phyloP scores from a whole-genome alignment of 2,329 filamentous ascomycete genomes.

The Teratosphaeriaceae sp. region DNA sequence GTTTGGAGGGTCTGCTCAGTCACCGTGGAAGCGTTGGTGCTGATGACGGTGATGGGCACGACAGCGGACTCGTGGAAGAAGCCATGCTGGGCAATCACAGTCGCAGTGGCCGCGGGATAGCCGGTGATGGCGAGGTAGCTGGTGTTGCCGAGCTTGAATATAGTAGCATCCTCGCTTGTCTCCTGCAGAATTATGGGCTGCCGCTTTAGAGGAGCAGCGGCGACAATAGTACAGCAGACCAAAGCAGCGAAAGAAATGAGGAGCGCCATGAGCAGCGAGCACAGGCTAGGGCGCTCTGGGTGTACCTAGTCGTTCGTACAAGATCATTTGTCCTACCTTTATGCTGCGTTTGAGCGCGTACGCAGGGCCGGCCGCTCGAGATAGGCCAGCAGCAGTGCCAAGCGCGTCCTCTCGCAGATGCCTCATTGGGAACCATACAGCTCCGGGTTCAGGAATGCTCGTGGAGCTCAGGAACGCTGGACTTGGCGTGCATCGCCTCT shows the following conservation, averaged over 20 bases:
- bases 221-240: background rate
- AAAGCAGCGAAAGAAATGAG: background rate
- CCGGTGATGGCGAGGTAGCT: constrained; percentile 33
- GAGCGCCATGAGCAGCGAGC: background rate
- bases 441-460: background rate
- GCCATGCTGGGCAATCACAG: background rate
- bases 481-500: background rate
- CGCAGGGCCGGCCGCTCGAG: background rate
- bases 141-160: constrained; percentile 32
- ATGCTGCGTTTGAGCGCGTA: no score
- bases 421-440: no score
- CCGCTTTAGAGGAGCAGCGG: background rate
- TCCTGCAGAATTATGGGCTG: background rate
- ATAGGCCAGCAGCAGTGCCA: background rate
- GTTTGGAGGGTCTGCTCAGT: constrained; percentile 24
- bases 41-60: constrained; percentile 27
- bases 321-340: no score
- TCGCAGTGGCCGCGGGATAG: constrained; percentile 23
- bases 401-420: background rate
- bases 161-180: constrained; percentile 22
- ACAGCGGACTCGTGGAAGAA: background rate
- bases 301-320: no score
- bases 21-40: constrained; percentile 24
- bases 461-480: background rate
- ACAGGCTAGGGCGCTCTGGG: no score